These are phyloP conservation scores for Lentinula novae-zelandiae DNA, from an alignment of 1,284 basidiomycete genomes.

Conservation along the genomic window DNA sequence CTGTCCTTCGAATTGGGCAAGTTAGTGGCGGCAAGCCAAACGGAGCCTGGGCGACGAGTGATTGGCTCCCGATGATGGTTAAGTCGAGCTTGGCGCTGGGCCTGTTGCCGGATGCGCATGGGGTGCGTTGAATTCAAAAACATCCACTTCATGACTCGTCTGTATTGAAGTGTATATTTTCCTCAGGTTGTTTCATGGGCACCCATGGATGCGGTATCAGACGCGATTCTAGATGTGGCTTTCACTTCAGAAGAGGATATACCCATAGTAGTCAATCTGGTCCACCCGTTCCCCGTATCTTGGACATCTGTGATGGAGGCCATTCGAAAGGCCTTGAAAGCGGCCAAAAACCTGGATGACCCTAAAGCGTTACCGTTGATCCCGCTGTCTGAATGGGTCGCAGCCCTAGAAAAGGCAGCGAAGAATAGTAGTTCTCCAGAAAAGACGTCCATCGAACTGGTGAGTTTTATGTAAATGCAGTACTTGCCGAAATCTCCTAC, in stretches of 20 bases:
- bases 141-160: background rate
- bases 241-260: constrained; percentile 14
- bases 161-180: background rate
- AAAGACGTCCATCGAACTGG: constrained; percentile 1
- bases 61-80: constrained; percentile 9
- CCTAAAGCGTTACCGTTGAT: constrained; percentile 22
- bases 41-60: constrained; percentile 7
- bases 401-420: constrained; percentile 20
- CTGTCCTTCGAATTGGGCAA: constrained; percentile 8
- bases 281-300: constrained; percentile 30
- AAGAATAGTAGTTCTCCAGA: constrained; percentile 10
- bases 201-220: constrained; percentile 26
- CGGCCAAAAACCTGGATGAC: constrained; percentile 11
- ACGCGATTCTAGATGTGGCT: constrained; percentile 28
- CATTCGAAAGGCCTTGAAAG: constrained; percentile 22
- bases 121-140: background rate
- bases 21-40: constrained; percentile 5
- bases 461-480: background rate
- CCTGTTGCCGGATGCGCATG: constrained; percentile 15
- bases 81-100: constrained; percentile 17
- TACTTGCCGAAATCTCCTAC: background rate
- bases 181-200: constrained; percentile 30
- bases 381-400: constrained; percentile 29
- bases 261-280: constrained; percentile 28
- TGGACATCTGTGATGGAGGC: constrained; percentile 26